A percentile compares a stretch with the other conserved stretches of the same genome.
Evolutionary conservation across 805 yeast genomes (phyloP).

Genomic region (Isabelozyma heimii): DNA sequence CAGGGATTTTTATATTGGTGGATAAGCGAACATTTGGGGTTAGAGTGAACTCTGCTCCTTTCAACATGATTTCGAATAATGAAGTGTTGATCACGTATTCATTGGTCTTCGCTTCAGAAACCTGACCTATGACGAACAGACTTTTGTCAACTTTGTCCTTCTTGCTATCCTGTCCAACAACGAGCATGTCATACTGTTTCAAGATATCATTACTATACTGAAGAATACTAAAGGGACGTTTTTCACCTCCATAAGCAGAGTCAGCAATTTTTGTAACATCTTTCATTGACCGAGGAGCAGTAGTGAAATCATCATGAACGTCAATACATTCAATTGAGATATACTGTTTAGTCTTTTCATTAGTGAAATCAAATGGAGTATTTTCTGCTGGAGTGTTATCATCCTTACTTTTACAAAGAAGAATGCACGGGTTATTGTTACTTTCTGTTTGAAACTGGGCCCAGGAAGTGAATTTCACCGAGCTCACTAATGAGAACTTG

Average conservation of each 20-base stretch:
- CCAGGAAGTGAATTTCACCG: slow-evolving; percentile 8
- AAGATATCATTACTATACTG: slow-evolving; percentile 39
- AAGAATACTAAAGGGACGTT: slow-evolving; percentile 48
- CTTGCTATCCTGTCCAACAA: slow-evolving; percentile 40
- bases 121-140: slow-evolving; percentile 39
- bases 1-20: slow-evolving; percentile 48
- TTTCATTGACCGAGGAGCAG: slow-evolving; percentile 51
- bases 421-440: slow-evolving; percentile 11
- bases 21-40: slow-evolving; percentile 45
- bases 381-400: slow-evolving; percentile 4
- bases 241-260: slow-evolving; percentile 54
- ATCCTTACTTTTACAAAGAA: slow-evolving; percentile 16
- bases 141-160: slow-evolving; percentile 8
- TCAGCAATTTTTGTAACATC: slow-evolving; percentile 39
- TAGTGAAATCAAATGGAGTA: slow-evolving; percentile 34
- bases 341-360: slow-evolving; percentile 30
- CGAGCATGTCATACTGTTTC: slow-evolving; percentile 46
- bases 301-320: slow-evolving; percentile 27
- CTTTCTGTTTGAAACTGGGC: slow-evolving; percentile 6
- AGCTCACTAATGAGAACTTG: slow-evolving; percentile 17
- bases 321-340: slow-evolving; percentile 47
- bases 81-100: slow-evolving; percentile 20
- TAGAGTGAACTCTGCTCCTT: slow-evolving; percentile 38
- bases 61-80: slow-evolving; percentile 35
- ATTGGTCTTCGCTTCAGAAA: slow-evolving; percentile 19